These are phyloP conservation scores for Rhodocollybia butyracea DNA, from an alignment of 768 basidiomycete species.

Conservation along the genomic window DNA sequence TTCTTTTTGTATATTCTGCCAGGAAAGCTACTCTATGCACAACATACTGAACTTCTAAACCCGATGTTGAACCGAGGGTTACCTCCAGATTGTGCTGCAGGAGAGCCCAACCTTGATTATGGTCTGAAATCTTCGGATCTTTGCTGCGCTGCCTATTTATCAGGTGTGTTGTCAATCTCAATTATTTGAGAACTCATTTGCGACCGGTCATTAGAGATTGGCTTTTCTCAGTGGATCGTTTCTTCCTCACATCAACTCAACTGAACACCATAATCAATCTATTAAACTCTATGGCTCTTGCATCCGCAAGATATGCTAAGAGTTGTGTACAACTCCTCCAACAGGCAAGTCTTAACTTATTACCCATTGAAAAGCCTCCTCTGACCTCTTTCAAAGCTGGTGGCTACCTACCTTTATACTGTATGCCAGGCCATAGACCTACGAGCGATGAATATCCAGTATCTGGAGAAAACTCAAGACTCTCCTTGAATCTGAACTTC, in stretches of 20 bases:
- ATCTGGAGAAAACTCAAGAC: no score
- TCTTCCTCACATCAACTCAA: background rate
- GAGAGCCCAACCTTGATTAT: conserved; percentile 56
- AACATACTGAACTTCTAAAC: conserved; percentile 52
- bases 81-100: conserved; percentile 50
- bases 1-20: conserved; percentile 24
- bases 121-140: conserved; percentile 60
- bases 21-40: conserved; percentile 41
- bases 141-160: conserved; percentile 53
- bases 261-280: conserved; percentile 1
- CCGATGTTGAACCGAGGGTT: conserved; percentile 58
- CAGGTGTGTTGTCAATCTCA: background rate
- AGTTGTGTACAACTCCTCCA: background rate
- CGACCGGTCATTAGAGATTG: conserved; percentile 39
- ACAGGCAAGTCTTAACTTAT: background rate
- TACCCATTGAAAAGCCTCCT: background rate
- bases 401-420: background rate
- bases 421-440: conserved; percentile 4
- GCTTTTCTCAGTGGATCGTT: background rate
- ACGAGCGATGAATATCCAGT: background rate
- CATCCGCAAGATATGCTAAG: background rate
- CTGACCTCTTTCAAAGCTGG: background rate
- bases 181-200: background rate
- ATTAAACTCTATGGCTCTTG: background rate
- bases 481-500: no score